Evolutionary conservation across 495 filamentous ascomycete species (phyloP).

Genomic region (Podospora pseudoanserina): DNA sequence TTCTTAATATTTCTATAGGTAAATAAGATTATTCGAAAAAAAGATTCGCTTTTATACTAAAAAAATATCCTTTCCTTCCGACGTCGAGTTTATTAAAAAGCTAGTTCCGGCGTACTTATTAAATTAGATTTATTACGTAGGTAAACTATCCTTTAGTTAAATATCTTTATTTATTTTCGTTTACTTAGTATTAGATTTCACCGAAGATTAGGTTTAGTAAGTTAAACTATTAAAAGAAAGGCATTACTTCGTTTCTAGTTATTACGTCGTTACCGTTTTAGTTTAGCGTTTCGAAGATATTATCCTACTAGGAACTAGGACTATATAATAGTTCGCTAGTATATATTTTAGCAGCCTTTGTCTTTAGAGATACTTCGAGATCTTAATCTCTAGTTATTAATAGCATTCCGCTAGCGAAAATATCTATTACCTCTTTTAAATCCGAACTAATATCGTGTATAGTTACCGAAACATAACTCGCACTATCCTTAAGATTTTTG

Average conservation of each 20-base stretch:
- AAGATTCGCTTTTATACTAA: background rate
- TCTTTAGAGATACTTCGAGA: background rate
- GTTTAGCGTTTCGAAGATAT: background rate
- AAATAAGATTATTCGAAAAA: background rate
- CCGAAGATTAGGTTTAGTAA: background rate
- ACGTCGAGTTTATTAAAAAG: background rate
- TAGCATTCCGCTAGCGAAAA: background rate
- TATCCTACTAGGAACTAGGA: background rate
- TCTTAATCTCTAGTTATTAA: background rate
- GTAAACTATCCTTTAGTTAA: background rate
- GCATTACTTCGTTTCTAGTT: background rate
- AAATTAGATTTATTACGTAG: background rate
- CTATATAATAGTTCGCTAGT: background rate
- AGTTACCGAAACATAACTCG: background rate
- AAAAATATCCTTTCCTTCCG: background rate
- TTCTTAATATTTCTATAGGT: background rate
- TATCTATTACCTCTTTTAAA: background rate
- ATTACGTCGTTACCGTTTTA: background rate
- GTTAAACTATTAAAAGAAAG: background rate
- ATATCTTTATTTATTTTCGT: background rate
- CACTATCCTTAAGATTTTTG: background rate
- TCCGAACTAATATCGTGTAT: background rate
- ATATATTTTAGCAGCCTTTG: background rate
- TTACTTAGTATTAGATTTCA: background rate
- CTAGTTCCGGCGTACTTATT: background rate